A percentile compares a stretch with the other conserved stretches of the same genome.
Evolutionary conservation across 2,329 filamentous ascomycete genomes (phyloP).

Genomic region (Colletotrichum spinosum): DNA sequence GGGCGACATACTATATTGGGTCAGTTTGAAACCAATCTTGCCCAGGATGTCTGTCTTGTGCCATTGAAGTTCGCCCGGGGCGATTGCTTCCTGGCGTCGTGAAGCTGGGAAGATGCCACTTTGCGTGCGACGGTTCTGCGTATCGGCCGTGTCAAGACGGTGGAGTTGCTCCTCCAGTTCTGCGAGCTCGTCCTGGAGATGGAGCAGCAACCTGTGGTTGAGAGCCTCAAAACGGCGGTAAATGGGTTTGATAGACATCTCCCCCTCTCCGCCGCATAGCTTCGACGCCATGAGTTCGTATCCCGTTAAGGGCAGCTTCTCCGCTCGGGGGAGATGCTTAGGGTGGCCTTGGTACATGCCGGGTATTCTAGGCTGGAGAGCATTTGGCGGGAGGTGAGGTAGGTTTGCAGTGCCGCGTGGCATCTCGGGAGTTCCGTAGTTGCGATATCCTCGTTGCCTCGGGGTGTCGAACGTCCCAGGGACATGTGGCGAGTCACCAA

Average conservation of each 20-base stretch:
- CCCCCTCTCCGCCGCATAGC: conserved; percentile 46
- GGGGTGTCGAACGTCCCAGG: conserved; percentile 25
- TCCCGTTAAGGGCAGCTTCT: conserved; percentile 62
- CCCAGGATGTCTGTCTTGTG: conserved; percentile 71
- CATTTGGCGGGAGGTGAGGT: conserved; percentile 50
- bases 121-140: conserved; percentile 56
- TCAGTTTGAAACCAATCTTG: conserved; percentile 73
- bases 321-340: conserved; percentile 51
- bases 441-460: conserved; percentile 39
- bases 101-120: conserved; percentile 67
- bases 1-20: conserved; percentile 71
- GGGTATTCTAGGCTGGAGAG: conserved; percentile 50
- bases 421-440: conserved; percentile 57
- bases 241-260: conserved; percentile 64
- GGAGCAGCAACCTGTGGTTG: conserved; percentile 84
- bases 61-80: conserved; percentile 66
- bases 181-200: conserved; percentile 86
- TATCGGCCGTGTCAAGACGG: conserved; percentile 71
- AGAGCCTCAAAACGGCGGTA: conserved; percentile 86
- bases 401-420: conserved; percentile 52
- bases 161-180: conserved; percentile 85
- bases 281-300: conserved; percentile 73
- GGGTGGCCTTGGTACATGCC: conserved; percentile 44
- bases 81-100: conserved; percentile 66
- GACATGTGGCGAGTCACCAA: conserved; percentile 41